Base-by-base conservation (phyloP, 1,139 yeast species). In the Candida sojae region DNA sequence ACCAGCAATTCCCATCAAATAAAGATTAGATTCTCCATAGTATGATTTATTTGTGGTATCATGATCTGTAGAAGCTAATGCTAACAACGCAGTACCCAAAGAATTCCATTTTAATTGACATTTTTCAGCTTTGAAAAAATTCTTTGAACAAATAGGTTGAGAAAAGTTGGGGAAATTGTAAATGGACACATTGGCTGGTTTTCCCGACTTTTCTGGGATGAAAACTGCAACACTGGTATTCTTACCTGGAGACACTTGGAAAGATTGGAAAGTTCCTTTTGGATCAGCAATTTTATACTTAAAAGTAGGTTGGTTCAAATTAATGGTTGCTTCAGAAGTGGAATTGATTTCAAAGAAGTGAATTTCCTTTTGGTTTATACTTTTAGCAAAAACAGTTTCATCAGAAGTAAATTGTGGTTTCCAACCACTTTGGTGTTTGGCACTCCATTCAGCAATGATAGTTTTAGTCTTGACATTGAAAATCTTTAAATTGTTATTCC, bases 1-100 rank as follows among this genome's bases (percentile, higher is more conserved):
- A 8, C 97, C 98, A 23, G 96, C 91, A 60, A 92, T 88, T 48
- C 97, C 97, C 57, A 95, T 79, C 52, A 95, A 71, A 64, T 92
- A 95, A 58, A 95, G 77, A 56, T 93, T 91, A 47, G 96, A 89
- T 73, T 95, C 98, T 54, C 99, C 99, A 64, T 95, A 95, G 72
- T 95, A 95, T 2, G 96, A 87, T 73, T 93, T 86, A 67, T 96
- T 96, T 26, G 96, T 81, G 42, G 95, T 80, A 70, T 95, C 99
- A 58, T 93, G 96, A 68, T 93, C 99, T 26, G 98, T 93, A 46
- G 96, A 88, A 8, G 97, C 96, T 60, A 92, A 80, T 48, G 96
- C 97, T 62, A 95, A 75, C 56, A 93, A 77, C 9, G 98, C 96
- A 53, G 98, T 95, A 48, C 99, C 99, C 56, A 91, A 78, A 40